phyloP scores from a whole-genome alignment of 768 basidiomycete species.

The Sarcomyxa edulis region DNA sequence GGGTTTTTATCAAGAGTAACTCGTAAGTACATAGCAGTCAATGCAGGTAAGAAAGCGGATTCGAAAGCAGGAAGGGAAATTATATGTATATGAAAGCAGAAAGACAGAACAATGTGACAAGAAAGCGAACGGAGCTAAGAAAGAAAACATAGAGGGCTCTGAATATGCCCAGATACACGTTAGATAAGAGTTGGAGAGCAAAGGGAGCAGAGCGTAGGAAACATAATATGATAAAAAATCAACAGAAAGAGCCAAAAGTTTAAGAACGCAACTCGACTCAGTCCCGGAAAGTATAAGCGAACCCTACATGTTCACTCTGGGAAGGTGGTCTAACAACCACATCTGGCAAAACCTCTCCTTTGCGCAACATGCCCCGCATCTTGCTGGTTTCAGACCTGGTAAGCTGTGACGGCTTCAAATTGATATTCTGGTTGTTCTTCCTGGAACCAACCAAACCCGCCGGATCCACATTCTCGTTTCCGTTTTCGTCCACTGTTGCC shows the following conservation, averaged over 20 bases:
- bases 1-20: no score
- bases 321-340: constrained; percentile 63
- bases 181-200: constrained; percentile 9
- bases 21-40: constrained; percentile 13
- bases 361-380: constrained; percentile 50
- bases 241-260: constrained; percentile 9
- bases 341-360: constrained; percentile 51
- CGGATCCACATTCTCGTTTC: constrained; percentile 32
- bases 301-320: constrained; percentile 35
- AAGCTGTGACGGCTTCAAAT: constrained; percentile 56
- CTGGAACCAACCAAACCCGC: constrained; percentile 21
- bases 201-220: constrained; percentile 9
- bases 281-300: constrained; percentile 39
- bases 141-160: constrained; percentile 12
- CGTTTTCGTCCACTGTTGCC: constrained; percentile 24
- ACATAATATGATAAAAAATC: constrained; percentile 14
- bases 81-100: constrained; percentile 9
- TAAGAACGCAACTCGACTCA: constrained; percentile 18
- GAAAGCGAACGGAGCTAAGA: no score
- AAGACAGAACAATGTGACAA: no score
- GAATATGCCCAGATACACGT: constrained; percentile 12
- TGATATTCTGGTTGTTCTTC: constrained; percentile 42
- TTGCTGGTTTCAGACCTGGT: constrained; percentile 60
- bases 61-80: constrained; percentile 7
- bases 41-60: constrained; percentile 7